phyloP scores from a whole-genome alignment of 768 basidiomycete genomes.

The Auricularia sp. region DNA sequence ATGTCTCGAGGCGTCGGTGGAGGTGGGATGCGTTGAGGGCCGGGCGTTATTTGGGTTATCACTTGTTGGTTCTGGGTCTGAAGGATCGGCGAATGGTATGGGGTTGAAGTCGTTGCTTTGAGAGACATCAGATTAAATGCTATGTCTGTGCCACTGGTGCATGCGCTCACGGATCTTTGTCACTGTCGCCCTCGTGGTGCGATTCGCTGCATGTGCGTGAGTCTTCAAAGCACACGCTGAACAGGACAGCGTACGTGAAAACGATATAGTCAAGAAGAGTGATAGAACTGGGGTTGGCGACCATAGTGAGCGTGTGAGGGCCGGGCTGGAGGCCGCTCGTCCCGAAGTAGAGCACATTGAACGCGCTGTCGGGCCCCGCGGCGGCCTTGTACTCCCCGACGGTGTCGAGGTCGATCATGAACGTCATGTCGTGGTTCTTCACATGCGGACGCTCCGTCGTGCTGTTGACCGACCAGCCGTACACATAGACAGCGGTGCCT shows the following conservation, averaged over 20 bases:
- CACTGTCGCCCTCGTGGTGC: neutral
- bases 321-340: slow-evolving; percentile 19
- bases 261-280: slow-evolving; percentile 30
- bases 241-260: slow-evolving; percentile 24
- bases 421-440: slow-evolving; percentile 26
- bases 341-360: slow-evolving; percentile 27
- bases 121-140: neutral
- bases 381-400: slow-evolving; percentile 21
- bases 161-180: neutral
- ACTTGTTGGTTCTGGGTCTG: neutral
- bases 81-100: neutral
- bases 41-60: neutral
- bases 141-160: neutral
- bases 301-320: slow-evolving; percentile 23
- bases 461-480: slow-evolving; percentile 25
- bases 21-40: neutral
- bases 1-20: neutral
- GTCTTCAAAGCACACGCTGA: neutral
- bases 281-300: slow-evolving; percentile 19
- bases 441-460: slow-evolving; percentile 10
- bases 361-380: slow-evolving; percentile 19
- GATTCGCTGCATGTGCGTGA: neutral
- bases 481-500: slow-evolving; percentile 39
- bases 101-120: neutral
- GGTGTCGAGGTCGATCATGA: slow-evolving; percentile 25